Evolutionary conservation across 2,329 filamentous ascomycete genomes (phyloP).

Genomic region (Remersonia thermophila): DNA sequence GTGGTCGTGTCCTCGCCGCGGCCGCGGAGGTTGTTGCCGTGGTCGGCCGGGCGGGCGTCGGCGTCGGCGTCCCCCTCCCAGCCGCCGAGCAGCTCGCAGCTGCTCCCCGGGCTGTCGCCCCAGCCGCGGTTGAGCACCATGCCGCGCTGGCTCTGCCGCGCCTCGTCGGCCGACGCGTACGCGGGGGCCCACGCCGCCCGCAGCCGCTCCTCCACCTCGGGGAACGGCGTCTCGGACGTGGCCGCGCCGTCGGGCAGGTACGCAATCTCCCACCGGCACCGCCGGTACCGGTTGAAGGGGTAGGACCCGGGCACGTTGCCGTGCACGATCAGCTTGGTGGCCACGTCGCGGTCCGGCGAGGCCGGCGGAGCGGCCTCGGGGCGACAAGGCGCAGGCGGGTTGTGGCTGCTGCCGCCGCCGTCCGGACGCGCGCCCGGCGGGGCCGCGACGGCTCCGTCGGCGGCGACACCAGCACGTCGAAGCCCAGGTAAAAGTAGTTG

Average conservation of each 20-base stretch:
- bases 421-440: not conserved
- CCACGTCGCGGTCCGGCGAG: conserved; percentile 57
- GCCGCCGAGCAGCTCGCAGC: conserved; percentile 70
- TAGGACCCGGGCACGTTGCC: conserved; percentile 93
- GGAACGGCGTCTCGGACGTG: conserved; percentile 67
- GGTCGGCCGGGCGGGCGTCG: too few species aligned
- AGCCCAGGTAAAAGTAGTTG: conserved; percentile 93
- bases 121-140: conserved; percentile 88
- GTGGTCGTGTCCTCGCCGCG: conserved; percentile 51
- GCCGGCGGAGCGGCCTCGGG: conserved; percentile 25
- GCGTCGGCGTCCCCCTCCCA: conserved; percentile 71
- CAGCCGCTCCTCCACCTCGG: conserved; percentile 57
- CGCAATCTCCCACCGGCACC: conserved; percentile 72
- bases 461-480: conserved; percentile 82
- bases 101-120: conserved; percentile 84
- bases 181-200: conserved; percentile 57
- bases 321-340: conserved; percentile 85
- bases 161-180: conserved; percentile 44
- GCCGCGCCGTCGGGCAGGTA: conserved; percentile 38
- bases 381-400: conserved; percentile 19
- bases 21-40: too few species aligned
- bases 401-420: conserved; percentile 13
- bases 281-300: conserved; percentile 86
- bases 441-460: conserved; percentile 52
- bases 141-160: conserved; percentile 44